phyloP scores from a whole-genome alignment of 2,329 filamentous ascomycete species.

The Conoideocrella luteorostrata region DNA sequence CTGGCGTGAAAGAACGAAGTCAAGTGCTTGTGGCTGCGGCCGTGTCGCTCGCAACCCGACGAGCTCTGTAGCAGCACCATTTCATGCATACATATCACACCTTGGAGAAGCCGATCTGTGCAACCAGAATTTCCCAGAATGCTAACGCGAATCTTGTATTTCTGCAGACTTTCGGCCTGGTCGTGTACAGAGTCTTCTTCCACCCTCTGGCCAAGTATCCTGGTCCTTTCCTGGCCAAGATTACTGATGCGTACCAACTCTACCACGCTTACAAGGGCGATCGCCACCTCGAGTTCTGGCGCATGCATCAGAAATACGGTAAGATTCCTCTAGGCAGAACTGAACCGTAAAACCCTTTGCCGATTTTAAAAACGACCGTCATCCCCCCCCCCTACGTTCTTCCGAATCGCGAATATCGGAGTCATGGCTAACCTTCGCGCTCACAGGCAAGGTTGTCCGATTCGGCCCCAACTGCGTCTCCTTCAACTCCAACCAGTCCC shows the following conservation, averaged over 20 bases:
- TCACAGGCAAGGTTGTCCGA: conserved; percentile 58
- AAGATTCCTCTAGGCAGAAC: conserved; percentile 14
- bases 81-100: no score
- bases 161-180: conserved; percentile 31
- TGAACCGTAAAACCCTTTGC: no score
- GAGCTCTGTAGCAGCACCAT: no score
- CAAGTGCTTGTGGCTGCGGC: no score
- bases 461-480: conserved; percentile 72
- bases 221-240: conserved; percentile 55
- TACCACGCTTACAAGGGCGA: conserved; percentile 72
- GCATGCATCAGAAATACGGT: conserved; percentile 67
- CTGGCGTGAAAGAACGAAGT: background rate
- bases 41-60: no score
- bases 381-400: no score
- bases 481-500: conserved; percentile 64
- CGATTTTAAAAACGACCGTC: background rate
- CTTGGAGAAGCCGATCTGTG: no score
- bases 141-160: background rate
- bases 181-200: conserved; percentile 54
- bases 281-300: conserved; percentile 66
- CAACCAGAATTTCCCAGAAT: no score
- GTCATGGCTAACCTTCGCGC: no score
- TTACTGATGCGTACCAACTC: conserved; percentile 59
- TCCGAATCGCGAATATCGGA: background rate
- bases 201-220: conserved; percentile 61